These are phyloP conservation scores for Microdochium trichocladiopsis DNA, from an alignment of 2,329 filamentous ascomycete species.

Conservation along the genomic window DNA sequence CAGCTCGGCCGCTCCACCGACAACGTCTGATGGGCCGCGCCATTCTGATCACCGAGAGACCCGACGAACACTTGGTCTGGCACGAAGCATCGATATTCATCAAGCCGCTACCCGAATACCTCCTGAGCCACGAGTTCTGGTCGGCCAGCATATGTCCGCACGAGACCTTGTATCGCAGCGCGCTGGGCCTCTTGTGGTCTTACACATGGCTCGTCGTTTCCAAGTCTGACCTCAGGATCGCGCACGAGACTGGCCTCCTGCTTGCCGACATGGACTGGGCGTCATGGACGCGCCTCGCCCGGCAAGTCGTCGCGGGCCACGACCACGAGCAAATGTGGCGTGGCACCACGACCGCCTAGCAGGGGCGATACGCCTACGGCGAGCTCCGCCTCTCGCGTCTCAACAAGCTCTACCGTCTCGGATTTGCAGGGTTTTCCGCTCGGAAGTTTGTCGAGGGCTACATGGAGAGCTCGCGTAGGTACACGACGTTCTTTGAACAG, in stretches of 20 bases:
- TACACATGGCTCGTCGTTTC: slow-evolving; percentile 31
- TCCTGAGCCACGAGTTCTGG: slow-evolving; percentile 16
- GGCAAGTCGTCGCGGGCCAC: slow-evolving; percentile 13
- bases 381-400: slow-evolving; percentile 34
- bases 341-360: slow-evolving; percentile 16
- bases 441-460: slow-evolving; percentile 17
- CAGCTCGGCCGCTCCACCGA: slow-evolving; percentile 14
- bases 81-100: slow-evolving; percentile 11
- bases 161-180: slow-evolving; percentile 14
- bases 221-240: slow-evolving; percentile 28
- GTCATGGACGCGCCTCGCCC: slow-evolving; percentile 20
- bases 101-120: slow-evolving; percentile 19
- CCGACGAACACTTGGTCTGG: slow-evolving; percentile 21
- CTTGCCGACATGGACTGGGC: slow-evolving; percentile 18
- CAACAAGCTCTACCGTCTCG: slow-evolving; percentile 28
- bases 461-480: slow-evolving; percentile 21
- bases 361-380: slow-evolving; percentile 30
- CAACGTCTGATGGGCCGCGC: slow-evolving; percentile 16
- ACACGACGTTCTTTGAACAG: slow-evolving; percentile 24
- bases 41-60: slow-evolving; percentile 18
- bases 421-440: slow-evolving; percentile 13
- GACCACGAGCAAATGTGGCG: slow-evolving; percentile 12
- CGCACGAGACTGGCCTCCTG: slow-evolving; percentile 19
- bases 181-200: slow-evolving; percentile 29
- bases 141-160: slow-evolving; percentile 10